phyloP scores from a whole-genome alignment of 2,329 filamentous ascomycete genomes.

The Arthrobotrys iridis region DNA sequence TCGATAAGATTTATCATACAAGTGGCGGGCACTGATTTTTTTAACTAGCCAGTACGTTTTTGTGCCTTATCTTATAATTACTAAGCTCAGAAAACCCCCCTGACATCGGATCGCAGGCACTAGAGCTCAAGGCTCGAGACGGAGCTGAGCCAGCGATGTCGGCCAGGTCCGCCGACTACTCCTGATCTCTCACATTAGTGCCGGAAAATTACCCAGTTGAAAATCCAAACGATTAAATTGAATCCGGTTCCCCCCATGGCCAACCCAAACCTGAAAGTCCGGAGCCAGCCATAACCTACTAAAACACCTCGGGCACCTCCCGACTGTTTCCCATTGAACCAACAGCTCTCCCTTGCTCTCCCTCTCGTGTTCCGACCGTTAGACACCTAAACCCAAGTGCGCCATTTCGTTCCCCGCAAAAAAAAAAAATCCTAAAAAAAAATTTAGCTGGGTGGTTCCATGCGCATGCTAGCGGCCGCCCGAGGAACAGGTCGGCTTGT shows the following conservation, averaged over 20 bases:
- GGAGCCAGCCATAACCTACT: background rate
- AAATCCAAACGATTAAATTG: slow-evolving; percentile 1
- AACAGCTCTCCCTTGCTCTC: background rate
- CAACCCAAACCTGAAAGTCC: background rate
- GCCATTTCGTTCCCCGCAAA: too few relatives aligned
- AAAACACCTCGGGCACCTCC: slow-evolving; percentile 32
- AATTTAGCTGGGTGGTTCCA: background rate
- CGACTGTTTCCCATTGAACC: slow-evolving; percentile 15
- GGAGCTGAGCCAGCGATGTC: slow-evolving; percentile 26
- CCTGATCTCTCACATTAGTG: background rate
- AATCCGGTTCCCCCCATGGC: background rate
- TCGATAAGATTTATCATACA: too few relatives aligned
- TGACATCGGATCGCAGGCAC: background rate
- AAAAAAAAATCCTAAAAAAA: background rate
- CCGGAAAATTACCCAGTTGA: slow-evolving; percentile 1
- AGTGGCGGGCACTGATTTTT: too few relatives aligned
- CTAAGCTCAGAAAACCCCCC: too few relatives aligned
- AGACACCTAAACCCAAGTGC: background rate
- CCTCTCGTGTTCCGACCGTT: slow-evolving; percentile 42
- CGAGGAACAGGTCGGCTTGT: slow-evolving; percentile 30
- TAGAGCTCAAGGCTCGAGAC: slow-evolving; percentile 19
- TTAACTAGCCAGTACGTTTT: too few relatives aligned
- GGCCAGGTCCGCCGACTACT: slow-evolving; percentile 23
- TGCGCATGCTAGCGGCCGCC: slow-evolving; percentile 22
- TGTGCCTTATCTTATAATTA: too few relatives aligned